These are phyloP conservation scores for Strigomonas galati DNA, from an alignment of 208 protist species.

Conservation along the genomic window DNA sequence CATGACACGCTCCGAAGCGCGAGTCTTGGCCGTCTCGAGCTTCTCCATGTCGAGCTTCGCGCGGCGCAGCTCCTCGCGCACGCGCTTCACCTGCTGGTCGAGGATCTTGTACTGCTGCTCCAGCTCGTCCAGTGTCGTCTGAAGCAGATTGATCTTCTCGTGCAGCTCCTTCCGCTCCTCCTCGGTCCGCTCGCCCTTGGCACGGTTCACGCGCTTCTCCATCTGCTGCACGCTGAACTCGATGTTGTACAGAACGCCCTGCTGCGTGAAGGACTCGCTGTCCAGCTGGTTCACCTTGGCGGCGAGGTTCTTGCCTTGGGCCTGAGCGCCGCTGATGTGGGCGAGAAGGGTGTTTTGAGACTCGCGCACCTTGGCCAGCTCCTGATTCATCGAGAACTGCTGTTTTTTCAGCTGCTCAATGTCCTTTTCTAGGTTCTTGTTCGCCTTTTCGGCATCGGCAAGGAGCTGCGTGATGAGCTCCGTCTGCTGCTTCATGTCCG, in stretches of 20 bases:
- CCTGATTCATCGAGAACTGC: slow-evolving; percentile 82
- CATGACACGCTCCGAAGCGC: slow-evolving; percentile 52
- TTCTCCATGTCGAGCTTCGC: slow-evolving; percentile 51
- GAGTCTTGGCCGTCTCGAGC: slow-evolving; percentile 47
- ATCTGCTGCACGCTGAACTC: slow-evolving; percentile 95
- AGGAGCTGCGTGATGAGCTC: slow-evolving; percentile 62
- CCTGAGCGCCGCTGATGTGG: slow-evolving; percentile 81
- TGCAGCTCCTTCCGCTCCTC: slow-evolving; percentile 88
- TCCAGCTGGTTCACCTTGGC: slow-evolving; percentile 85
- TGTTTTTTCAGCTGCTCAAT: slow-evolving; percentile 77
- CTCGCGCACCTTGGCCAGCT: slow-evolving; percentile 54
- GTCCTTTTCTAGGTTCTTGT: slow-evolving; percentile 61
- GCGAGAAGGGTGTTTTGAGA: slow-evolving; percentile 66
- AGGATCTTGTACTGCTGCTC: slow-evolving; percentile 73
- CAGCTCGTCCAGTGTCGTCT: slow-evolving; percentile 79
- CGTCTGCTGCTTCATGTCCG: slow-evolving; percentile 60
- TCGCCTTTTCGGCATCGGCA: slow-evolving; percentile 44
- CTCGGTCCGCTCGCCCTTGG: slow-evolving; percentile 87
- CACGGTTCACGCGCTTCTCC: slow-evolving; percentile 90
- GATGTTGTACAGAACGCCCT: slow-evolving; percentile 93
- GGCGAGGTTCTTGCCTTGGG: slow-evolving; percentile 83
- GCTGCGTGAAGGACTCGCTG: slow-evolving; percentile 83
- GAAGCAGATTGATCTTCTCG: slow-evolving; percentile 82
- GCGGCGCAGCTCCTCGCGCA: slow-evolving; percentile 77
- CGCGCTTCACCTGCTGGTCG: slow-evolving; percentile 88